Percentiles rank a stretch among this genome's conserved stretches.
Conservation (phyloP, 192 early-diverging fungal genomes). For the Coemansia sp. region DNA sequence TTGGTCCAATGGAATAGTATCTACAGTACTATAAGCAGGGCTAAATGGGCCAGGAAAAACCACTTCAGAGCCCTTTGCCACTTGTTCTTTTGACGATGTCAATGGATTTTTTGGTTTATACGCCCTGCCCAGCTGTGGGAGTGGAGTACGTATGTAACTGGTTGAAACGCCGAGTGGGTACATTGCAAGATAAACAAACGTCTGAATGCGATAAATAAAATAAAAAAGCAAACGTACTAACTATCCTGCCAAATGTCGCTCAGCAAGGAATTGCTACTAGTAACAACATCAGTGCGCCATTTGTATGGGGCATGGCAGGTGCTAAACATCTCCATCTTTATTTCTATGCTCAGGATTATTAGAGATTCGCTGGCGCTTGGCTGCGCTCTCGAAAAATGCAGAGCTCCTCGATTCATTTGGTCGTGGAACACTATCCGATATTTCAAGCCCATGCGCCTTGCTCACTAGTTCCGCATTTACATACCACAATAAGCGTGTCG, state of each 20-base stretch:
- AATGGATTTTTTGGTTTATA: slow-evolving; percentile 32
- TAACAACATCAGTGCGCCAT: not conserved
- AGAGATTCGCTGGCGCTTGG: slow-evolving; percentile 11
- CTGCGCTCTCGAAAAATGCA: not conserved
- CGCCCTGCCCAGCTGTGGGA: slow-evolving; percentile 28
- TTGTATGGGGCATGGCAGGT: not conserved
- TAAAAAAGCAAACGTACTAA: not conserved
- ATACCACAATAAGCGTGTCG: slow-evolving; percentile 40
- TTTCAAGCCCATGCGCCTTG: not conserved
- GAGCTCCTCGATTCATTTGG: not conserved
- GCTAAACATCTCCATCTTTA: not conserved
- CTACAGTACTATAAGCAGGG: slow-evolving; percentile 40
- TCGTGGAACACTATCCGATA: not conserved
- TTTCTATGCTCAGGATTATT: not conserved
- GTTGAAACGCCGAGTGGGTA: not conserved
- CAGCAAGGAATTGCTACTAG: not conserved
- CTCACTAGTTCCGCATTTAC: slow-evolving; percentile 31
- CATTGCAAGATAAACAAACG: not conserved
- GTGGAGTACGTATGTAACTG: slow-evolving; percentile 5
- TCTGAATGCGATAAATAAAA: too few species aligned
- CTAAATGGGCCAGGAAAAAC: slow-evolving; percentile 33
- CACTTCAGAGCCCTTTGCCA: slow-evolving; percentile 9
- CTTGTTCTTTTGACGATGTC: slow-evolving; percentile 40
- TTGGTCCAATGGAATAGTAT: slow-evolving; percentile 43
- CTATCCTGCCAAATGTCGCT: not conserved